A percentile compares a stretch with the other conserved stretches of the same genome.
These are phyloP conservation scores for Boletus hoseneyae DNA, from an alignment of 1,284 basidiomycete genomes.

Conservation along the genomic window DNA sequence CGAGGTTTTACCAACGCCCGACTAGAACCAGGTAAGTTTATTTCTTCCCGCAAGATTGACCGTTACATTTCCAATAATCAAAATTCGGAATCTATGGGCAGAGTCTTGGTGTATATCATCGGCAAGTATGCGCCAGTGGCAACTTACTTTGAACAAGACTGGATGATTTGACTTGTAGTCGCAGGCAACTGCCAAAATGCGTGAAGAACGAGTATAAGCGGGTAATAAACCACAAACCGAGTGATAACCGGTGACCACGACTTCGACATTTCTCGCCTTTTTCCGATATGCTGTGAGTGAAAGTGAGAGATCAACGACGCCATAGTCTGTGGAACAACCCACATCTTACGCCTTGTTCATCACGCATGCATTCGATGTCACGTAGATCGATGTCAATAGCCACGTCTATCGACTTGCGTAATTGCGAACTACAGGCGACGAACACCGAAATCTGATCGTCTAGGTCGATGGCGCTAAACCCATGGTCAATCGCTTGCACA, in stretches of 20 bases:
- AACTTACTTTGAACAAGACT: background rate
- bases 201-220: background rate
- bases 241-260: background rate
- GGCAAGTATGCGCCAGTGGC: background rate
- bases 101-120: background rate
- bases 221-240: conserved; percentile 1
- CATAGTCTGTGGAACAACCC: background rate
- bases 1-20: conserved; percentile 20
- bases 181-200: too few species aligned
- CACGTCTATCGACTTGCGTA: background rate
- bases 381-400: conserved; percentile 2
- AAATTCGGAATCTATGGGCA: conserved; percentile 12
- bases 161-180: too few species aligned
- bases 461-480: conserved; percentile 4
- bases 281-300: conserved; percentile 14
- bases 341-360: conserved; percentile 9
- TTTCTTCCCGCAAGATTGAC: background rate
- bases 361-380: conserved; percentile 1
- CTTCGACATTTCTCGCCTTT: conserved; percentile 8
- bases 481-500: too few species aligned
- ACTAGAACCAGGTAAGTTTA: conserved; percentile 1
- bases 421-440: background rate
- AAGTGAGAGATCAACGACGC: background rate
- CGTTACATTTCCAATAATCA: conserved; percentile 19
- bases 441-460: conserved; percentile 3